Conservation (phyloP, 192 early-diverging fungal species). For the Gorgonomyces haynaldii region DNA sequence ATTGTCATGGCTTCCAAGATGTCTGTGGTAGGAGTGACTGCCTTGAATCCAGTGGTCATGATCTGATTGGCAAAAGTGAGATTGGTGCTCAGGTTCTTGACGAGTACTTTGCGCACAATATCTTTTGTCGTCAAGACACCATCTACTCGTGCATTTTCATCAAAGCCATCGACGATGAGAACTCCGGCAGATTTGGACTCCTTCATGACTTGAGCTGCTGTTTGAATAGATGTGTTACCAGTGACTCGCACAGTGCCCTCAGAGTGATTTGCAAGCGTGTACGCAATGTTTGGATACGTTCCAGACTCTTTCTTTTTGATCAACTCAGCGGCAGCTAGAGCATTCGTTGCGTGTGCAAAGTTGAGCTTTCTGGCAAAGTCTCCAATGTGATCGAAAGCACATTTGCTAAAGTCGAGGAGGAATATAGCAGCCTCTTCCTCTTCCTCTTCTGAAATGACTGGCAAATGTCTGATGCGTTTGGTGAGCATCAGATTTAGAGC, state of each 20-base stretch:
- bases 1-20: slow-evolving; percentile 38
- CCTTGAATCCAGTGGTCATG: slow-evolving; percentile 41
- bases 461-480: slow-evolving; percentile 36
- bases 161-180: slow-evolving; percentile 15
- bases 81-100: slow-evolving; percentile 59
- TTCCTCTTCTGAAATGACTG: slow-evolving; percentile 28
- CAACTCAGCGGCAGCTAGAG: slow-evolving; percentile 70
- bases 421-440: slow-evolving; percentile 24
- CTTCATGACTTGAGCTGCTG: slow-evolving; percentile 33
- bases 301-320: slow-evolving; percentile 10
- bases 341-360: slow-evolving; percentile 49
- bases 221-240: slow-evolving; percentile 20
- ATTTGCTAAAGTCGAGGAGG: slow-evolving; percentile 43
- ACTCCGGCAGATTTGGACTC: slow-evolving; percentile 27
- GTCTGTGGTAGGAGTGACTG: slow-evolving; percentile 21
- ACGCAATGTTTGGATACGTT: background rate
- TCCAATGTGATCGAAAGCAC: slow-evolving; percentile 39
- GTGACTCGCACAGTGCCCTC: slow-evolving; percentile 18
- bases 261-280: slow-evolving; percentile 4
- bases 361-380: slow-evolving; percentile 38
- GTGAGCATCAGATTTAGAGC: slow-evolving; percentile 36
- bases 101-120: slow-evolving; percentile 32
- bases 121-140: slow-evolving; percentile 47
- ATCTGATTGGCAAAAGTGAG: slow-evolving; percentile 88
- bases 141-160: slow-evolving; percentile 19